Evolutionary conservation across 257 asterid species (phyloP).

Genomic region (Craterostigma plantagineum): DNA sequence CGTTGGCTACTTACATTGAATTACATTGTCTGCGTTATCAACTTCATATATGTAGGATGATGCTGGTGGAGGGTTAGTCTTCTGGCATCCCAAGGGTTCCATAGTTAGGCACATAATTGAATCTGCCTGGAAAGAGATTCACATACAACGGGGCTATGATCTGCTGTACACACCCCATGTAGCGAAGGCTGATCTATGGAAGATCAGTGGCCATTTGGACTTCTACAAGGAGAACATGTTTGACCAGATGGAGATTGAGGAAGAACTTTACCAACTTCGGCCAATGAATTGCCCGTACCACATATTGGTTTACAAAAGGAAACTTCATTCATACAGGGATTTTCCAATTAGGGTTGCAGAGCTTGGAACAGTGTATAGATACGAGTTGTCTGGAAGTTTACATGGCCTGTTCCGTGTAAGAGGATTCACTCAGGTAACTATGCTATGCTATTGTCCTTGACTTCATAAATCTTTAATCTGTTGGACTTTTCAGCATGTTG

Average conservation of each 20-base stretch:
- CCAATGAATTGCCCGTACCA: slow-evolving; percentile 99
- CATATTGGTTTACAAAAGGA: slow-evolving; percentile 68
- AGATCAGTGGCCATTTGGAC: slow-evolving; percentile 89
- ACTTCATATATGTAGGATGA: slow-evolving; percentile 54
- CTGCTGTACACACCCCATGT: slow-evolving; percentile 90
- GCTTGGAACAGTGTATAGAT: slow-evolving; percentile 93
- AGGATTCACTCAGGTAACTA: slow-evolving; percentile 96
- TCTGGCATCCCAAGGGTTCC: slow-evolving; percentile 99
- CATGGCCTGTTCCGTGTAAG: slow-evolving; percentile 96
- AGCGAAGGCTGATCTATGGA: slow-evolving; percentile 93
- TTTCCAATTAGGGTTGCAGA: slow-evolving; percentile 95
- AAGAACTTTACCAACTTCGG: slow-evolving; percentile 90
- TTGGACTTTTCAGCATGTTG: not conserved
- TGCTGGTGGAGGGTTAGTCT: slow-evolving; percentile 97
- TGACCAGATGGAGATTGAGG: slow-evolving; percentile 83
- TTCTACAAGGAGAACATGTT: slow-evolving; percentile 92
- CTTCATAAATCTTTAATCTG: not conserved
- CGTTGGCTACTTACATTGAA: too few relatives aligned
- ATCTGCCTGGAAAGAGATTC: slow-evolving; percentile 81
- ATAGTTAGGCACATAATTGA: slow-evolving; percentile 72
- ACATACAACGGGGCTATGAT: slow-evolving; percentile 70
- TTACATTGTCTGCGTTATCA: not conserved
- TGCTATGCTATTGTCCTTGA: not conserved
- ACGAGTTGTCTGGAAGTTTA: slow-evolving; percentile 89
- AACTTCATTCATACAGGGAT: slow-evolving; percentile 67